phyloP scores from a whole-genome alignment of 805 yeast species.

The Scheffersomyces stipitis region DNA sequence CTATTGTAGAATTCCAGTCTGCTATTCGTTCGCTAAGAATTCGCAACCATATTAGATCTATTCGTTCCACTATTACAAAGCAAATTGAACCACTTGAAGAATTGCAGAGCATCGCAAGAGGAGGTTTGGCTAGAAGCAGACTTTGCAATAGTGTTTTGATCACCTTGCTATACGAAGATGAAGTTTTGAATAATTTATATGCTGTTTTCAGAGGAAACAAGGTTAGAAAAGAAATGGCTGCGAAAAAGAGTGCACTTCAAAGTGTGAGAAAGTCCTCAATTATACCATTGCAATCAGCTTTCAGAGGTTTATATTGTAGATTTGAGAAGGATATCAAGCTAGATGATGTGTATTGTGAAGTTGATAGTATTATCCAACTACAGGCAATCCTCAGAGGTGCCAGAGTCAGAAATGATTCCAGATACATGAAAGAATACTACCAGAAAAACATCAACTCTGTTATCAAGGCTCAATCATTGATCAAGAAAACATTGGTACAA shows the following conservation, averaged over 20 bases:
- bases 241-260: constrained; percentile 14
- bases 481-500: constrained; percentile 67
- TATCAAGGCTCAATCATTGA: constrained; percentile 68
- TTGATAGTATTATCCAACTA: constrained; percentile 39
- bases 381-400: constrained; percentile 60
- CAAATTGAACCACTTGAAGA: constrained; percentile 16
- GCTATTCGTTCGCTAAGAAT: constrained; percentile 34
- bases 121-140: constrained; percentile 43
- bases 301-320: constrained; percentile 65
- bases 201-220: constrained; percentile 47
- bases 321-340: constrained; percentile 53
- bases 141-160: constrained; percentile 45
- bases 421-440: constrained; percentile 47
- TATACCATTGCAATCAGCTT: constrained; percentile 51
- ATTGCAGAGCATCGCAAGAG: constrained; percentile 45
- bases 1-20: constrained; percentile 31
- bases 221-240: constrained; percentile 27
- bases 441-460: constrained; percentile 54
- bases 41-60: constrained; percentile 23
- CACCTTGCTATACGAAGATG: constrained; percentile 40
- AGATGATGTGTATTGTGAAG: constrained; percentile 52
- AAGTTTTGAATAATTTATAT: constrained; percentile 33
- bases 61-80: constrained; percentile 9
- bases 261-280: constrained; percentile 23
- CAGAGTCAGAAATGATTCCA: constrained; percentile 35